These are phyloP conservation scores for Botrytis aclada DNA, from an alignment of 2,329 filamentous ascomycete species.

Conservation along the genomic window DNA sequence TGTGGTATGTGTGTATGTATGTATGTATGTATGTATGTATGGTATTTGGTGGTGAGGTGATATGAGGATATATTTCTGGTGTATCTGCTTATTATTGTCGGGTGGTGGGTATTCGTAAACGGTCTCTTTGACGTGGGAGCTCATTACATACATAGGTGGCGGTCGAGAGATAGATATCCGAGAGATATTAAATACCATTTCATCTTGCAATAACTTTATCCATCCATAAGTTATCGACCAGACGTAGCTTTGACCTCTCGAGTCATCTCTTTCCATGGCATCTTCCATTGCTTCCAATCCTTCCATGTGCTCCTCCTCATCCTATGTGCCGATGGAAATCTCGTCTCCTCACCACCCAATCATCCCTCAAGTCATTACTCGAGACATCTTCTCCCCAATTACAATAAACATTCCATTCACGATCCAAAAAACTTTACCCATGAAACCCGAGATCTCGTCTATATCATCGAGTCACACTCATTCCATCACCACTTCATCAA, in stretches of 20 bases:
- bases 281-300: background rate
- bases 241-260: background rate
- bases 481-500: background rate
- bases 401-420: background rate
- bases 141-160: too few relatives aligned
- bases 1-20: too few relatives aligned
- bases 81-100: too few relatives aligned
- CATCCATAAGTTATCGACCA: background rate
- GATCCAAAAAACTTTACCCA: background rate
- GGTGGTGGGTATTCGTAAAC: too few relatives aligned
- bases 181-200: too few relatives aligned
- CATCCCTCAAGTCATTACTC: background rate
- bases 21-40: too few relatives aligned
- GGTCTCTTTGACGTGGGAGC: too few relatives aligned
- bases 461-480: background rate
- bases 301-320: background rate
- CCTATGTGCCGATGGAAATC: background rate
- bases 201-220: too few relatives aligned
- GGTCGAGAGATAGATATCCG: too few relatives aligned
- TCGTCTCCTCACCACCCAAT: background rate
- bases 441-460: background rate
- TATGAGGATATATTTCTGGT: too few relatives aligned
- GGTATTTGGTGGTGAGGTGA: too few relatives aligned
- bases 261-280: background rate
- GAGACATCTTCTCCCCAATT: background rate